Percentiles rank a stretch among this genome's conserved stretches.
Evolutionary conservation across 768 basidiomycete genomes (phyloP).

Genomic region (Holtermannia corniformis): DNA sequence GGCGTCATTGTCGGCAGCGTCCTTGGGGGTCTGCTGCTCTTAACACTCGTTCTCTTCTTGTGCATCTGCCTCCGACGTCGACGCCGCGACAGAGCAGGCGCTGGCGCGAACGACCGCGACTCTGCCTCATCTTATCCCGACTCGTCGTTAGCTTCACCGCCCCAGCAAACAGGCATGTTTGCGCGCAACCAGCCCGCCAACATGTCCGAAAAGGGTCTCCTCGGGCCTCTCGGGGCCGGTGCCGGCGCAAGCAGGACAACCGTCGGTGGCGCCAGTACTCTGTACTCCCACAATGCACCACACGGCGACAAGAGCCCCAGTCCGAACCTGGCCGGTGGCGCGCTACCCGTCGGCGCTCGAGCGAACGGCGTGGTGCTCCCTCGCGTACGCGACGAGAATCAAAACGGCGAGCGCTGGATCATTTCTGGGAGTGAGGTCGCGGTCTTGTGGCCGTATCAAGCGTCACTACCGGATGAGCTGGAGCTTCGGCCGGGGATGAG

Average conservation of each 20-base stretch:
- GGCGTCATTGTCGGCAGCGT: slow-evolving; percentile 35
- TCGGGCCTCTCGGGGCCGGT: slow-evolving; percentile 5
- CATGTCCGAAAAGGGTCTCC: slow-evolving; percentile 28
- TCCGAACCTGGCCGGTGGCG: neutral
- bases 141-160: neutral
- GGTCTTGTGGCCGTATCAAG: slow-evolving; percentile 40
- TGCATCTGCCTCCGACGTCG: slow-evolving; percentile 13
- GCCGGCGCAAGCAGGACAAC: slow-evolving; percentile 16
- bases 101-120: slow-evolving; percentile 12
- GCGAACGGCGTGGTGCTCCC: slow-evolving; percentile 32
- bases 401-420: slow-evolving; percentile 32
- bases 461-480: slow-evolving; percentile 38
- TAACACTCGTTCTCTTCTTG: slow-evolving; percentile 19
- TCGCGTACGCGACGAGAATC: slow-evolving; percentile 37
- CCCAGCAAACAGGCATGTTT: slow-evolving; percentile 10
- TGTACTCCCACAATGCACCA: slow-evolving; percentile 12
- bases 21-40: slow-evolving; percentile 29
- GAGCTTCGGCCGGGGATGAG: slow-evolving; percentile 39
- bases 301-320: neutral
- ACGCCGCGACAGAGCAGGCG: no score
- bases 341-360: slow-evolving; percentile 9
- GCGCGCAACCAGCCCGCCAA: slow-evolving; percentile 3
- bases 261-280: slow-evolving; percentile 23
- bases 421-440: slow-evolving; percentile 33
- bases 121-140: slow-evolving; percentile 17